Percentiles rank a stretch among this genome's conserved stretches.
Conservation (phyloP, 164 flowering plant genomes). For the Aristolochia fimbriata region DNA sequence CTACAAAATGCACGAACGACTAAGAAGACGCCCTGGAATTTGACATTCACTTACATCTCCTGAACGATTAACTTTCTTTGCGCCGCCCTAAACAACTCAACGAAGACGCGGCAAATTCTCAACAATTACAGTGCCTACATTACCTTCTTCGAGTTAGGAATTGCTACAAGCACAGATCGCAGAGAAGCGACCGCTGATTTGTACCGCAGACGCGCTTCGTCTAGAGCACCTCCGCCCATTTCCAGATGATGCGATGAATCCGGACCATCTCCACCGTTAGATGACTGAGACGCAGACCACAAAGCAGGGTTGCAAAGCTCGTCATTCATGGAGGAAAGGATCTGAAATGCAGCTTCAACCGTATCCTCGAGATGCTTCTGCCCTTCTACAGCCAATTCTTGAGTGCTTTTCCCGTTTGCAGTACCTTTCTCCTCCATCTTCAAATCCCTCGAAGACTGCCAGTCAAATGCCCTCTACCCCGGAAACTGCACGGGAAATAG, state of each 20-base stretch:
- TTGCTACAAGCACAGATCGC: constrained; percentile 52
- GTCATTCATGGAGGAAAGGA: constrained; percentile 77
- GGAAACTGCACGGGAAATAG: too few species aligned
- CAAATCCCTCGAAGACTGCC: background rate
- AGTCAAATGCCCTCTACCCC: too few species aligned
- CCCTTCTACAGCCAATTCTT: constrained; percentile 56
- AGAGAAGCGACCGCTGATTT: constrained; percentile 63
- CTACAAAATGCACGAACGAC: too few species aligned
- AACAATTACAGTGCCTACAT: too few species aligned
- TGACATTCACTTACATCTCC: too few species aligned
- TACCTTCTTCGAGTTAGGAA: constrained; percentile 57
- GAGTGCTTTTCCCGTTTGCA: constrained; percentile 21
- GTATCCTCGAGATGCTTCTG: constrained; percentile 65
- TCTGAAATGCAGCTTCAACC: constrained; percentile 58
- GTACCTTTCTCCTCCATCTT: constrained; percentile 7
- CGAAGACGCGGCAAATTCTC: too few species aligned
- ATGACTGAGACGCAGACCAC: constrained; percentile 44
- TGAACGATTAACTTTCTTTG: too few species aligned
- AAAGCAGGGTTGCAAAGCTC: constrained; percentile 79
- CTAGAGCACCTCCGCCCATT: constrained; percentile 52
- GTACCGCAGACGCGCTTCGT: constrained; percentile 59
- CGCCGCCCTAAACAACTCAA: too few species aligned
- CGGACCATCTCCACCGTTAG: constrained; percentile 10
- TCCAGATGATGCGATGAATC: constrained; percentile 31
- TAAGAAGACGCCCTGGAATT: too few species aligned